Evolutionary conservation across 106 monocot species (phyloP).

Genomic region (Gastrodia elata): DNA sequence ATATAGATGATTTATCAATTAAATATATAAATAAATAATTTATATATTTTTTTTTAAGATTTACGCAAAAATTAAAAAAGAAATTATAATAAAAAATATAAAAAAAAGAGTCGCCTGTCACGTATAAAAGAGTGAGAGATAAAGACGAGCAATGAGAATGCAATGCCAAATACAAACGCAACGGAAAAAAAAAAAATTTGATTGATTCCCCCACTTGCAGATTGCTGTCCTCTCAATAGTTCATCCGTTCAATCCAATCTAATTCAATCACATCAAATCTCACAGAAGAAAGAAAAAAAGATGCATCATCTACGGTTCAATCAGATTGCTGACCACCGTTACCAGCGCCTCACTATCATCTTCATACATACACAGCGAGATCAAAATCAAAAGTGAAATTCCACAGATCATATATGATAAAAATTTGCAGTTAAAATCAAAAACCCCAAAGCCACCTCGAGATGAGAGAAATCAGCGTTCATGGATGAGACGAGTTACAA

Average conservation of each 20-base stretch:
- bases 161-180: too few species aligned
- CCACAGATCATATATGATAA: not conserved
- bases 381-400: not conserved
- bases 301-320: not conserved
- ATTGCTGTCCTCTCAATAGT: not conserved
- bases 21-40: too few species aligned
- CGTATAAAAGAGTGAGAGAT: too few species aligned
- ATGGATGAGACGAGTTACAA: not conserved
- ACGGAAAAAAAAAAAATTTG: not conserved
- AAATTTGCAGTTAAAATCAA: not conserved
- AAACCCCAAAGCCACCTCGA: not conserved
- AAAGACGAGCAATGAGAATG: too few species aligned
- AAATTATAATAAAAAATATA: too few species aligned
- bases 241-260: not conserved
- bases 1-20: too few species aligned
- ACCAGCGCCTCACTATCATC: not conserved
- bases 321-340: not conserved
- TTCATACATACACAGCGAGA: not conserved
- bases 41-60: too few species aligned
- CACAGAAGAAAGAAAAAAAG: not conserved
- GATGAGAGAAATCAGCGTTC: not conserved
- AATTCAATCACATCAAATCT: not conserved
- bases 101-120: too few species aligned
- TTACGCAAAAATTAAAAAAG: too few species aligned
- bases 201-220: conserved; percentile 1